Base-by-base conservation (phyloP, 306 rosid genomes). In the Quercus variabilis region DNA sequence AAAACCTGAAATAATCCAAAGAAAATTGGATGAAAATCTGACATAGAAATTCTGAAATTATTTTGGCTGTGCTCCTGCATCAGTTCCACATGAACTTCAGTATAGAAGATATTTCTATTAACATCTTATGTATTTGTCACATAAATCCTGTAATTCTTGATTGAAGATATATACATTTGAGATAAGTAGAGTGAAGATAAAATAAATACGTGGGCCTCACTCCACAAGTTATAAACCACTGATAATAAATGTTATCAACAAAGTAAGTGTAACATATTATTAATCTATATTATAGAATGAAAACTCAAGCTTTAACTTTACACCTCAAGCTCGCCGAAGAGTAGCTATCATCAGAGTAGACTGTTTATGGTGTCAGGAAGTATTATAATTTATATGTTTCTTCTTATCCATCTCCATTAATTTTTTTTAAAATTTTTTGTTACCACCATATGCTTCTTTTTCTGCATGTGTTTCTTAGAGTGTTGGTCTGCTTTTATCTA, bases 401-500 rank as follows among this genome's bases (percentile, higher is more conserved):
- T 73, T 57, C 71, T 69, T 49, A 11, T 52, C 26, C 14, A 33
- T 79, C 60, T 79, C 56, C 20, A 49, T 71, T 78, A 25, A 7
- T 1, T 3, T 73, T 73, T 26, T 19, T 11, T 38, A 8, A 19
- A 23, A 15, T 62, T 5, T 7, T 28, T 63, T 6, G 30, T 14
- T 30, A 65, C 43, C 71, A 18, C 71, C 71, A 14, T n/a, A 35
- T 9, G 52, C 33, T 71, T 78, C 64, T 78, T 28, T 73, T 19
- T 76, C 64, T 14, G 54, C 23, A 51, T 10, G 25, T 54, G 64
- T 57, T 71, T 76, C 49, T 81, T 55, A 33, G 21, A 70, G 78
- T 59, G 69, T 57, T 63, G 55, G 58, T 71, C 43, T 73, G 55
- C 73, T 83, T 83, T 49, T 35, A 74, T 77, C 73, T 60, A 67